phyloP scores from a whole-genome alignment of 2,329 filamentous ascomycete species.

The Talaromyces piceae region DNA sequence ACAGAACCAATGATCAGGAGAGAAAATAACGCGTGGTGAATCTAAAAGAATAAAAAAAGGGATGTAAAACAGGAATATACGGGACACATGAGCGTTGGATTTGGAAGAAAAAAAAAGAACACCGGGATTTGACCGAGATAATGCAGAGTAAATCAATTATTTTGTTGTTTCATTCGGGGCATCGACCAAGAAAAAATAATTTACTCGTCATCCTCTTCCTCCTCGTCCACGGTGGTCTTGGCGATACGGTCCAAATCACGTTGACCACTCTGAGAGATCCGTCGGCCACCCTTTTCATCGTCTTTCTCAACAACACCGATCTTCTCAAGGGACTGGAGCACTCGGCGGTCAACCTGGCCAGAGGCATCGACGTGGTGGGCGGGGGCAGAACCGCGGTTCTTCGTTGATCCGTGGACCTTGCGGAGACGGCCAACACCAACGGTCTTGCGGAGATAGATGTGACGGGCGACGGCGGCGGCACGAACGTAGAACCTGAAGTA shows the following conservation, averaged over 20 bases:
- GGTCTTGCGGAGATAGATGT: conserved; percentile 99
- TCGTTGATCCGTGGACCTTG: conserved; percentile 91
- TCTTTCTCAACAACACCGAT: conserved; percentile 96
- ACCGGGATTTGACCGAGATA: conserved; percentile 7
- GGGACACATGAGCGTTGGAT: conserved; percentile 8
- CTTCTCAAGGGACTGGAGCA: conserved; percentile 97
- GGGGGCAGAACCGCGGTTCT: conserved; percentile 91
- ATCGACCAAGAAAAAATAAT: conserved; percentile 18
- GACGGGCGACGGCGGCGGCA: conserved; percentile 88
- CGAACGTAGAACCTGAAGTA: conserved; percentile 64
- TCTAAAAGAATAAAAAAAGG: not conserved
- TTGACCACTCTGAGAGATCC: conserved; percentile 97
- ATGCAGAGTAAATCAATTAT: conserved; percentile 13
- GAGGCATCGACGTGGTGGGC: conserved; percentile 93
- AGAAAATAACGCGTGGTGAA: conserved; percentile 1
- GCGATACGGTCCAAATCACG: conserved; percentile 97
- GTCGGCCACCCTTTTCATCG: conserved; percentile 96
- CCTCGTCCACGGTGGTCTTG: conserved; percentile 56
- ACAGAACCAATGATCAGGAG: conserved; percentile 2
- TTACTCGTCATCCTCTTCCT: conserved; percentile 34
- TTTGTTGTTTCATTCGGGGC: conserved; percentile 7
- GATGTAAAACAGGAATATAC: not conserved
- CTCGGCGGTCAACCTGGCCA: conserved; percentile 93
- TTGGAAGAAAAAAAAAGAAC: too few species aligned
- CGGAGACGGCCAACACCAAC: conserved; percentile 96